Evolutionary conservation across 2,329 filamentous ascomycete genomes (phyloP).

Genomic region (Podosphaera fusca): DNA sequence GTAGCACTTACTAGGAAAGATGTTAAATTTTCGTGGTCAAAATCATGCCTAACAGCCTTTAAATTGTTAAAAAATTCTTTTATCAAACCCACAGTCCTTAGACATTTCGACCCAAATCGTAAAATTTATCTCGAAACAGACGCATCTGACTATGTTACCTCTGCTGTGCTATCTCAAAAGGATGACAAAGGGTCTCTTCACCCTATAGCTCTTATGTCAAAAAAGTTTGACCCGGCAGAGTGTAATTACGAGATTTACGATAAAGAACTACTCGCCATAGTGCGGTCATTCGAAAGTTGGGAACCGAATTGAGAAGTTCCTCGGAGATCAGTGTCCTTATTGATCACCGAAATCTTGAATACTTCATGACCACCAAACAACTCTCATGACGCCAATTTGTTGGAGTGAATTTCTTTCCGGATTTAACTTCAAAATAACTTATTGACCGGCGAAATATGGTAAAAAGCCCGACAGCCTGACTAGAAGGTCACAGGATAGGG

Average conservation of each 20-base stretch:
- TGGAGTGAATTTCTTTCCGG: background rate
- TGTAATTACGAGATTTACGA: background rate
- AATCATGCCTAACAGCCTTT: background rate
- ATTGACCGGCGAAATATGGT: background rate
- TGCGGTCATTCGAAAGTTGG: background rate
- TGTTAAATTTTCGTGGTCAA: background rate
- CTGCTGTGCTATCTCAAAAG: background rate
- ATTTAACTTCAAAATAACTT: background rate
- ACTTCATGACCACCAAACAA: background rate
- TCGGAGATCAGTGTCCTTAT: no score
- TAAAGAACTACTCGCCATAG: background rate
- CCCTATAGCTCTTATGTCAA: background rate
- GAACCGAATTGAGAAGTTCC: background rate
- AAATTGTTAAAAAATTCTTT: no score
- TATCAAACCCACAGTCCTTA: background rate
- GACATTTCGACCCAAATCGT: background rate
- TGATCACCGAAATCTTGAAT: background rate
- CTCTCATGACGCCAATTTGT: background rate
- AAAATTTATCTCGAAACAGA: background rate
- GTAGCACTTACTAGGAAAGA: background rate
- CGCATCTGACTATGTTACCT: background rate
- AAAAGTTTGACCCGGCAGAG: background rate
- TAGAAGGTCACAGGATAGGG: background rate
- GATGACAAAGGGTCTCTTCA: background rate
- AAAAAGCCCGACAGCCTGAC: background rate